Evolutionary conservation across 768 basidiomycete species (phyloP).

Genomic region (Serendipita sp.): DNA sequence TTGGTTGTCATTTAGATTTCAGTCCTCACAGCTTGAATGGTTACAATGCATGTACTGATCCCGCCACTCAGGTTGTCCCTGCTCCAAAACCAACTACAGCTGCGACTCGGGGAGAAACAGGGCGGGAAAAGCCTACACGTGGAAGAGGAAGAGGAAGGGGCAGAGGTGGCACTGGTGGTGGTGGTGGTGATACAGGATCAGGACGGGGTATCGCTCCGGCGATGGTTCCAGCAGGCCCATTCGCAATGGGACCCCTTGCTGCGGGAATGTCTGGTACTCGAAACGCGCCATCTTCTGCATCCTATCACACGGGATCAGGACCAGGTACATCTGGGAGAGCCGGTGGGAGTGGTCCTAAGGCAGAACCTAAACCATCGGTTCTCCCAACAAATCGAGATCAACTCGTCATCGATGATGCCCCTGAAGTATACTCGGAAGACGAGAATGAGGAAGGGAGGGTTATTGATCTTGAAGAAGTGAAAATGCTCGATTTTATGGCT

Average conservation of each 20-base stretch:
- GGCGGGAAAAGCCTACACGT: neutral
- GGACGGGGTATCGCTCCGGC: neutral
- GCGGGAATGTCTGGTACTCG: neutral
- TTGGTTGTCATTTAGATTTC: too few relatives aligned
- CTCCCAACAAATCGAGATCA: constrained; percentile 16
- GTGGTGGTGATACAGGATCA: neutral
- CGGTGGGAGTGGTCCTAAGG: neutral
- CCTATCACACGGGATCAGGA: neutral
- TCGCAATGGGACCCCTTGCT: constrained; percentile 5
- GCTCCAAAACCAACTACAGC: neutral
- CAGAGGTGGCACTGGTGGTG: neutral
- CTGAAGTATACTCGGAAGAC: constrained; percentile 67
- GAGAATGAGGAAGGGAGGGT: constrained; percentile 59
- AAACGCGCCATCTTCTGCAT: neutral
- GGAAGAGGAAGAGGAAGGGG: neutral
- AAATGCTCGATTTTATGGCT: constrained; percentile 76
- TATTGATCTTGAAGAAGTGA: constrained; percentile 63
- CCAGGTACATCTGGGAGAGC: neutral
- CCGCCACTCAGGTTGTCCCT: neutral
- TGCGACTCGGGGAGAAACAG: neutral
- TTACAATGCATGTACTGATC: neutral
- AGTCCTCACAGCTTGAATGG: neutral
- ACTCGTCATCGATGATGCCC: constrained; percentile 22
- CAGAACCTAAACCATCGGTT: neutral
- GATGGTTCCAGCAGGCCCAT: constrained; percentile 2